Conservation (phyloP, 805 yeast species). For the Wickerhamomyces alni region DNA sequence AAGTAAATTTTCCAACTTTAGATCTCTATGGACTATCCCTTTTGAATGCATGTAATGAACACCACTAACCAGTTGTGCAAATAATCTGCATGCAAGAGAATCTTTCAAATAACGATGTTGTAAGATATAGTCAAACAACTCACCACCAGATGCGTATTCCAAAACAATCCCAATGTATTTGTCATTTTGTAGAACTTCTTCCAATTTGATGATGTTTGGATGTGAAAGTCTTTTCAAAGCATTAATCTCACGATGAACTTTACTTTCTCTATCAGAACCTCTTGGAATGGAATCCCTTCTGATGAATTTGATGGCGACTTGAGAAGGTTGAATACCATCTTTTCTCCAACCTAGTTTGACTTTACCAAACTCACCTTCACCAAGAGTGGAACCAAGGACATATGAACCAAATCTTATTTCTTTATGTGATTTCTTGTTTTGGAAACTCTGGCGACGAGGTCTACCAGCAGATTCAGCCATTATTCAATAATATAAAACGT, state of each 20-base stretch:
- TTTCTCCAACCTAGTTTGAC: conserved; percentile 96
- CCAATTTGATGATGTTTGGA: conserved; percentile 88
- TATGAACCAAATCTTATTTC: conserved; percentile 88
- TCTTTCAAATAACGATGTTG: conserved; percentile 86
- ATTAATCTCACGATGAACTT: conserved; percentile 89
- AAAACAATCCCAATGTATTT: conserved; percentile 94
- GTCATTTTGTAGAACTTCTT: conserved; percentile 90
- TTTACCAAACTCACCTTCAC: conserved; percentile 98
- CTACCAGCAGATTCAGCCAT: conserved; percentile 8
- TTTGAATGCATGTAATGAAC: conserved; percentile 76
- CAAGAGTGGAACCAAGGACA: conserved; percentile 85
- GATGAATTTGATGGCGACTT: conserved; percentile 90
- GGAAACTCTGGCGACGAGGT: conserved; percentile 23
- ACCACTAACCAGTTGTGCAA: conserved; percentile 91
- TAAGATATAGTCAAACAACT: conserved; percentile 86
- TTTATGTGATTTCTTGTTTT: conserved; percentile 36
- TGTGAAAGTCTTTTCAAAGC: conserved; percentile 82
- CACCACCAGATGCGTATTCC: conserved; percentile 97
- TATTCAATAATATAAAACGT: background rate
- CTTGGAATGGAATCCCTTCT: conserved; percentile 84
- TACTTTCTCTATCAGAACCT: conserved; percentile 79
- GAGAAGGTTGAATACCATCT: conserved; percentile 60
- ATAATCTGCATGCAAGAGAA: conserved; percentile 74
- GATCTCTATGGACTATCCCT: conserved; percentile 68
- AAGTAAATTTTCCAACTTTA: conserved; percentile 67